These are phyloP conservation scores for Monilinia aucupariae DNA, from an alignment of 2,329 filamentous ascomycete species.

Conservation along the genomic window DNA sequence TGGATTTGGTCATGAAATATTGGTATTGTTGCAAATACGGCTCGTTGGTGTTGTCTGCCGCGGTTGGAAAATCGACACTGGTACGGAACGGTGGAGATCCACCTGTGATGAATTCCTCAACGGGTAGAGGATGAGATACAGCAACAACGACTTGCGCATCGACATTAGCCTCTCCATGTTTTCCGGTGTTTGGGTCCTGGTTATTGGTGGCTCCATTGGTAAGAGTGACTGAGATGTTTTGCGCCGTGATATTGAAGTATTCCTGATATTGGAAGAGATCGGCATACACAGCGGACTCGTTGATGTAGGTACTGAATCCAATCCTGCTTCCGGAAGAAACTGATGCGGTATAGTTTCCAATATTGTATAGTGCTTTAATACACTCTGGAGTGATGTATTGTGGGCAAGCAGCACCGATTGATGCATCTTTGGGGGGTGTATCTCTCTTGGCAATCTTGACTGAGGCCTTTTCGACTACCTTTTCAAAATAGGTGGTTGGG, in stretches of 20 bases:
- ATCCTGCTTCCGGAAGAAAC: constrained; percentile 43
- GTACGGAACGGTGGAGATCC: constrained; percentile 49
- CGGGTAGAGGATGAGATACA: constrained; percentile 48
- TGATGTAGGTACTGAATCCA: constrained; percentile 48
- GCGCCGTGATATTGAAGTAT: constrained; percentile 39
- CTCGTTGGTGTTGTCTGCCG: constrained; percentile 43
- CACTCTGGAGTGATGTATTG: constrained; percentile 43
- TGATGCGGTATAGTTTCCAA: constrained; percentile 42
- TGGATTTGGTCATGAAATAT: constrained; percentile 43
- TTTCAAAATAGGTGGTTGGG: constrained; percentile 32
- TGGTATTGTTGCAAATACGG: constrained; percentile 54
- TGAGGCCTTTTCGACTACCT: constrained; percentile 19
- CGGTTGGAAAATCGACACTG: constrained; percentile 35
- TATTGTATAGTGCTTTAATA: constrained; percentile 45
- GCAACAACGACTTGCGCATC: constrained; percentile 52
- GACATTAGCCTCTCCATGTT: constrained; percentile 24
- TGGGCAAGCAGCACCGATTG: constrained; percentile 28
- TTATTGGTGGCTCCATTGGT: constrained; percentile 41
- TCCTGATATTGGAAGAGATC: constrained; percentile 40
- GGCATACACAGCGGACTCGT: constrained; percentile 44
- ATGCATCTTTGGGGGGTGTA: not conserved
- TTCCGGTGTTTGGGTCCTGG: constrained; percentile 32
- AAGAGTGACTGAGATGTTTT: constrained; percentile 41
- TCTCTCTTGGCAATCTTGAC: constrained; percentile 1
- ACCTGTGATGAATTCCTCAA: constrained; percentile 51